Evolutionary conservation across 345 rosid genomes (phyloP).

Genomic region (Murraya koenigii): DNA sequence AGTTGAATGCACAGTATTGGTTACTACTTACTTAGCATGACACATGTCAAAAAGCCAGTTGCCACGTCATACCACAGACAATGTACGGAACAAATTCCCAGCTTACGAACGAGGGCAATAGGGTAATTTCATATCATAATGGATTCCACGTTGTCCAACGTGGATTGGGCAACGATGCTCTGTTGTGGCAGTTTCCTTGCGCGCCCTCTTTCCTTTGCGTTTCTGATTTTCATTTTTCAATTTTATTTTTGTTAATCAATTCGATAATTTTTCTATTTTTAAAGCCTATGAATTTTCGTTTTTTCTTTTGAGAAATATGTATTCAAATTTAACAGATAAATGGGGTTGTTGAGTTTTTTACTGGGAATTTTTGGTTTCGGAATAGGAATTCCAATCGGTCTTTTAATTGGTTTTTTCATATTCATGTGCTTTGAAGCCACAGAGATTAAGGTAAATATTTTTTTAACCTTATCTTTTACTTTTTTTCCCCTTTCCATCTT

Average conservation of each 20-base stretch:
- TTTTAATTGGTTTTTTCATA: conserved; percentile 34
- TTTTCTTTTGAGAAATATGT: too few relatives aligned
- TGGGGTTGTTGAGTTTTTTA: conserved; percentile 35
- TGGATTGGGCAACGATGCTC: neutral
- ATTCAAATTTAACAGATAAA: neutral
- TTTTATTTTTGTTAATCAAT: neutral
- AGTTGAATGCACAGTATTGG: too few relatives aligned
- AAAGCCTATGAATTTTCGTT: too few relatives aligned
- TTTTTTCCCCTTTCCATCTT: neutral
- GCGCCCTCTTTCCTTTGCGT: too few relatives aligned
- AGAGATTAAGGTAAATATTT: conserved; percentile 28
- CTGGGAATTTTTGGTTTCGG: conserved; percentile 38
- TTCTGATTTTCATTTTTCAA: too few relatives aligned
- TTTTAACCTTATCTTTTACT: too few relatives aligned
- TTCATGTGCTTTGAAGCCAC: conserved; percentile 28
- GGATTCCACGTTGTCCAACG: neutral
- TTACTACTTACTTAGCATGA: neutral
- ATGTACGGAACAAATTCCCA: neutral
- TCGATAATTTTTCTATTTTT: neutral
- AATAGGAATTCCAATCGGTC: conserved; percentile 38
- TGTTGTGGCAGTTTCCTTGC: too few relatives aligned
- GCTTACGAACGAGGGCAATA: neutral
- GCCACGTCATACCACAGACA: neutral
- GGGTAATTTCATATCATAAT: neutral
- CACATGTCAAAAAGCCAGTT: neutral